A percentile compares a stretch with the other conserved stretches of the same genome.
phyloP scores from a whole-genome alignment of 192 early-diverging fungal genomes.

The Podila verticillata region DNA sequence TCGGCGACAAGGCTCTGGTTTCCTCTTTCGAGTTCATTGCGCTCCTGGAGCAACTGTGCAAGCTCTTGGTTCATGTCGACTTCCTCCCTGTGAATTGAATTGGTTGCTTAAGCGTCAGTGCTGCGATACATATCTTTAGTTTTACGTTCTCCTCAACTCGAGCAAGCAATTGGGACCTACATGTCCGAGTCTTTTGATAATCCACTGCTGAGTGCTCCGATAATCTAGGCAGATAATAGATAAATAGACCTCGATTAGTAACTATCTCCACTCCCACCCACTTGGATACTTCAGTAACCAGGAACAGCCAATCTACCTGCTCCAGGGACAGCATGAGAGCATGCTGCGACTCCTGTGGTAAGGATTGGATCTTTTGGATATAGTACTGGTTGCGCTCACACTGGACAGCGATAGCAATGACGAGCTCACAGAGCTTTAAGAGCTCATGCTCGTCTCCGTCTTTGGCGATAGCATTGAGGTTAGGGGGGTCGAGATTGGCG shows the following conservation, averaged over 20 bases:
- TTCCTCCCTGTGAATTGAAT: slow-evolving; percentile 26
- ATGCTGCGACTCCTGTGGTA: slow-evolving; percentile 79
- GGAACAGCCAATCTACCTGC: slow-evolving; percentile 57
- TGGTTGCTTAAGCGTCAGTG: background rate
- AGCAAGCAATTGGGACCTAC: slow-evolving; percentile 8
- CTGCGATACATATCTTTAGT: background rate
- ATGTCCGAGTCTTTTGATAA: slow-evolving; percentile 32
- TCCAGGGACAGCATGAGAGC: slow-evolving; percentile 93
- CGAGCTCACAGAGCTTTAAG: slow-evolving; percentile 81
- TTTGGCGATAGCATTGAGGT: slow-evolving; percentile 87
- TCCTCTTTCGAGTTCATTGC: slow-evolving; percentile 46
- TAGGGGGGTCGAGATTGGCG: slow-evolving; percentile 68
- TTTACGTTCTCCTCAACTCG: no score
- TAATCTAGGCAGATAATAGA: slow-evolving; percentile 11
- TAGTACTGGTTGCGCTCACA: slow-evolving; percentile 85
- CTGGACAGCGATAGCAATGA: slow-evolving; percentile 89
- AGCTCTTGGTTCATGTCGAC: slow-evolving; percentile 38
- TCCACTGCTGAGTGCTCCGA: slow-evolving; percentile 33
- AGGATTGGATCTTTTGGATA: slow-evolving; percentile 84
- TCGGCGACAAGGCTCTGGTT: slow-evolving; percentile 38
- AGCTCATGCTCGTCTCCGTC: slow-evolving; percentile 78
- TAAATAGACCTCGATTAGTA: no score
- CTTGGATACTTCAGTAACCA: background rate
- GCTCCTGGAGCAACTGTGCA: slow-evolving; percentile 28
- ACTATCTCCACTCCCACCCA: no score